Conservation (phyloP, 441 rosid genomes). For the Pelargonium fulgidum region DNA sequence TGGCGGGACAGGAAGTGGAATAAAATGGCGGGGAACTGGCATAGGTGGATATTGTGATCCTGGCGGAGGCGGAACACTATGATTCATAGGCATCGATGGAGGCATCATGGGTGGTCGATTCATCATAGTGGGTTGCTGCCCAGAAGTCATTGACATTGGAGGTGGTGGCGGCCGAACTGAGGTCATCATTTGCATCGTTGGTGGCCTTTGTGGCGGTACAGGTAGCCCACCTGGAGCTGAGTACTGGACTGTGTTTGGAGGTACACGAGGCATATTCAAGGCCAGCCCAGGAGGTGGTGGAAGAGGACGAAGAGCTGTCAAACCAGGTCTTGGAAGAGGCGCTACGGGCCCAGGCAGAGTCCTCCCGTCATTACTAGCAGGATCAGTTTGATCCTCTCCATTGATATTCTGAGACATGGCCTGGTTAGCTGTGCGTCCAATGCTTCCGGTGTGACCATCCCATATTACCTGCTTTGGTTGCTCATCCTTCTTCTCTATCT, state of each 20-base stretch:
- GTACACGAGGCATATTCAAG: constrained; percentile 78
- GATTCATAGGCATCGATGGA: constrained; percentile 35
- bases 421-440: constrained; percentile 96
- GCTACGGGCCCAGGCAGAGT: constrained; percentile 92
- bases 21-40: constrained; percentile 54
- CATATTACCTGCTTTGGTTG: constrained; percentile 97
- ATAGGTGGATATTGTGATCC: constrained; percentile 72
- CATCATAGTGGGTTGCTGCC: constrained; percentile 61
- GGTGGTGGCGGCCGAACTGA: constrained; percentile 53
- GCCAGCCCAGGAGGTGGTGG: constrained; percentile 95
- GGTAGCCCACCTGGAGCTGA: constrained; percentile 40
- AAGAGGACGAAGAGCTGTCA: constrained; percentile 64
- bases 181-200: constrained; percentile 57
- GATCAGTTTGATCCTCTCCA: constrained; percentile 67
- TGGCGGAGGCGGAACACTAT: constrained; percentile 68
- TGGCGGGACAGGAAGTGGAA: constrained; percentile 38
- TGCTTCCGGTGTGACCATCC: constrained; percentile 99
- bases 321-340: constrained; percentile 80
- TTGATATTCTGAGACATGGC: constrained; percentile 72
- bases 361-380: constrained; percentile 33
- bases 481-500: constrained; percentile 96
- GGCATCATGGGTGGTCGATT: constrained; percentile 58
- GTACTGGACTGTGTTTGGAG: constrained; percentile 54
- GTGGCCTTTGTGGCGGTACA: constrained; percentile 58
- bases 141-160: constrained; percentile 55